Evolutionary conservation across 2,329 filamentous ascomycete species (phyloP), one percentile per base, ranked within the genome.

Genomic region (Claviceps quebecensis): DNA sequence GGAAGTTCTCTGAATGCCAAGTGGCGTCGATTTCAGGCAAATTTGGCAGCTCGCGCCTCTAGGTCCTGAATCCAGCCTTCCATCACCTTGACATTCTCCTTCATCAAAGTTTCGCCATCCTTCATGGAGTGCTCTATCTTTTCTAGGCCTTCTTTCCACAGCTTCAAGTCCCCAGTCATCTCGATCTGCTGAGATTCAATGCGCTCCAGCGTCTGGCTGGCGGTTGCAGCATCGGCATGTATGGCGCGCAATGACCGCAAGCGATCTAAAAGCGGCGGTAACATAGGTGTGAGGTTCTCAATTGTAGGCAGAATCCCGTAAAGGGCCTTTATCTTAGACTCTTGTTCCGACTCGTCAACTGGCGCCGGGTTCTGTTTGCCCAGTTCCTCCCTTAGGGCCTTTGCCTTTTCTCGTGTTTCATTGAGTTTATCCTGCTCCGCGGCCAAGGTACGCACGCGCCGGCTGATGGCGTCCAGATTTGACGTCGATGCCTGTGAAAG

Each of bases 271-370:
- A 97, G 74, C 5, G 87, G 80, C 1, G 93, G 91, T 4, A 98
- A 75, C 17, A 95, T 75, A 1, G 93, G 93, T 5, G 87, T 78
- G 7, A 98, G 74, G 52, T 77, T 86, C 67, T 95, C 89, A 53
- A 98, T 93, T 0, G 87, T 93, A 1, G 89, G 84, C 16, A 98
- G 72, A 3, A 88, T 87, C 1, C 86, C 85, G 67, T 96, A 96
- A 5, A 98, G 77, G 1, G 90, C 87, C 57, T 95, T 93, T 64
- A 98, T 86, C 65, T 95, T 95, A 50, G 86, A 77, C 41, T 82
- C 77, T 59, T 94, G 86, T 59, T 95, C 88, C 8, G 75, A 70
- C 56, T 83, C 73, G 52, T 77, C 65, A 8, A 61, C 60, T 19
- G 73, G 69, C 4, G 69, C 61, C 1, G 70, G 64, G 8, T 64